Evolutionary conservation across 2,329 filamentous ascomycete species (phyloP).

Genomic region (Venturia pyrina): DNA sequence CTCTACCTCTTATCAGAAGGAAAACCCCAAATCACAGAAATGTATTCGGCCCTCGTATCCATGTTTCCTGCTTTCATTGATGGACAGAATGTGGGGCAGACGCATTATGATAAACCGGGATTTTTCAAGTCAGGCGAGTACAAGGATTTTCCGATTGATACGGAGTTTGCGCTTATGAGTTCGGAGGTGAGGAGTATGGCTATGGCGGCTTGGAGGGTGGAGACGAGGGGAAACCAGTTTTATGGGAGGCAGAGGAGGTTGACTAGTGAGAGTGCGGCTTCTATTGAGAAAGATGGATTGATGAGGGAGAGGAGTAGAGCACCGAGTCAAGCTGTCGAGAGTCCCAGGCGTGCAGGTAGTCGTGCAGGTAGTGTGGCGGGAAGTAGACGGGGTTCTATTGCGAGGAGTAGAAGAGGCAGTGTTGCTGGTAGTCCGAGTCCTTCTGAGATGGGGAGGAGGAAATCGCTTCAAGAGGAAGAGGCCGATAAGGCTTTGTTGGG

Average conservation of each 20-base stretch:
- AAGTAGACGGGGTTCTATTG: not conserved
- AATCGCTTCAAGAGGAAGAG: not conserved
- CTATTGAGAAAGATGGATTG: not conserved
- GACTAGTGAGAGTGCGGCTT: not conserved
- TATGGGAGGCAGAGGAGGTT: slow-evolving; percentile 1
- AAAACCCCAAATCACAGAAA: slow-evolving; percentile 16
- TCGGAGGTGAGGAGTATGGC: slow-evolving; percentile 7
- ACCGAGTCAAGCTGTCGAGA: not conserved
- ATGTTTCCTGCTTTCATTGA: slow-evolving; percentile 26
- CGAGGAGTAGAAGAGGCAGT: not conserved
- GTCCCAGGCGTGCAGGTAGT: not conserved
- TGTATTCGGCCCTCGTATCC: slow-evolving; percentile 22
- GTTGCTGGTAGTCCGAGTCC: not conserved
- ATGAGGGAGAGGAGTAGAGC: not conserved
- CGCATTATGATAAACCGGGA: slow-evolving; percentile 19
- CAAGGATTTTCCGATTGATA: slow-evolving; percentile 13
- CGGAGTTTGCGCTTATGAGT: not conserved
- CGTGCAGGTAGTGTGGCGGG: not conserved
- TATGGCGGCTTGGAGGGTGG: slow-evolving; percentile 7
- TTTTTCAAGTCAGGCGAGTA: not conserved
- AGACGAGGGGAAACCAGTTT: not conserved
- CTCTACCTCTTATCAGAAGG: slow-evolving; percentile 6
- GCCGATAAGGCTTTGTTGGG: slow-evolving; percentile 2
- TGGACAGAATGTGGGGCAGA: slow-evolving; percentile 22
- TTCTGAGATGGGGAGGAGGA: not conserved